Evolutionary conservation across 2,329 filamentous ascomycete genomes (phyloP).

Genomic region (Fusarium foetens): DNA sequence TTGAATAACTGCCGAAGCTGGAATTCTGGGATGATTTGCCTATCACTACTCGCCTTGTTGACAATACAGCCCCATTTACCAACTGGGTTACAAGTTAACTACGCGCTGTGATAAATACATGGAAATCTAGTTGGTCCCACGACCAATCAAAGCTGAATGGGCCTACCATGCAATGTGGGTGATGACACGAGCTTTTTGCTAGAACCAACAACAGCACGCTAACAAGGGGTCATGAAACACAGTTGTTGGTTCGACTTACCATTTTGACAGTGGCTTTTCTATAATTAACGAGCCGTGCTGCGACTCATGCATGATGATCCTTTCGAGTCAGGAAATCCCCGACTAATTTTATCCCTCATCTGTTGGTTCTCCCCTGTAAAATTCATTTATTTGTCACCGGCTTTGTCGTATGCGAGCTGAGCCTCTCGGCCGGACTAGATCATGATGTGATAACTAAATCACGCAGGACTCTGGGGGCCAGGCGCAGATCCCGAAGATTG

Average conservation of each 20-base stretch:
- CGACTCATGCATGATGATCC: not conserved
- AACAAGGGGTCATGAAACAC: not conserved
- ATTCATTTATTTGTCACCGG: not conserved
- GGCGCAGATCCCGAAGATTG: not conserved
- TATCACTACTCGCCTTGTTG: not conserved
- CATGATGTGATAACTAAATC: not conserved
- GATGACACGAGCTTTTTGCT: not conserved
- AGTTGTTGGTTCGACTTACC: not conserved
- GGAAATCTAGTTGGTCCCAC: accelerated
- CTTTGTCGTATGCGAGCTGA: not conserved
- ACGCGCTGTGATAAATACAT: not conserved
- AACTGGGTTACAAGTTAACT: no score
- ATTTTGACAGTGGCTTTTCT: not conserved
- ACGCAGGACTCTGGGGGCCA: not conserved
- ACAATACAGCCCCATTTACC: not conserved
- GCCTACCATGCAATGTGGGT: not conserved
- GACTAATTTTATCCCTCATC: not conserved
- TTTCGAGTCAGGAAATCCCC: not conserved
- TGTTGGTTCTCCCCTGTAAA: not conserved
- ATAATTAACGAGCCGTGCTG: not conserved
- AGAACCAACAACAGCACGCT: not conserved
- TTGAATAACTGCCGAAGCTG: not conserved
- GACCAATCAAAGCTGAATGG: accelerated
- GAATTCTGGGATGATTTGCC: accelerated
- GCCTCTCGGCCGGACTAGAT: not conserved